These are phyloP conservation scores for Posidonia oceanica DNA, from an alignment of 116 monocot genomes.

Conservation along the genomic window DNA sequence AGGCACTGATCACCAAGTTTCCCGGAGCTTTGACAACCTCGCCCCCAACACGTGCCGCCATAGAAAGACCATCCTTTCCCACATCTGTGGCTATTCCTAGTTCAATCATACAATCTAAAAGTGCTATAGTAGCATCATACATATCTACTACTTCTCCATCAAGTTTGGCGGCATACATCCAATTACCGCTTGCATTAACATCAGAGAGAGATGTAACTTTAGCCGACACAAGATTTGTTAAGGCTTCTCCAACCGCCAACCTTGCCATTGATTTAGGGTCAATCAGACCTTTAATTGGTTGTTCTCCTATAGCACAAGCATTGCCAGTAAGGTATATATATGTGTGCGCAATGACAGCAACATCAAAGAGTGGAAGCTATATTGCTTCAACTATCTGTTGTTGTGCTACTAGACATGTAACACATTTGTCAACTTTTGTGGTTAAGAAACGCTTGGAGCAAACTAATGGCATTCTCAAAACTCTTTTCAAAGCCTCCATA, in stretches of 20 bases:
- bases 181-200: constrained; percentile 96
- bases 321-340: constrained; percentile 69
- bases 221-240: constrained; percentile 95
- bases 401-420: constrained; percentile 90
- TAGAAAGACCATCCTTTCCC: constrained; percentile 97
- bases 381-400: constrained; percentile 93
- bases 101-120: constrained; percentile 91
- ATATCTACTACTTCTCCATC: constrained; percentile 96
- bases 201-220: constrained; percentile 82
- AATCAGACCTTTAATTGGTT: constrained; percentile 82
- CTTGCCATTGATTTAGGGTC: constrained; percentile 86
- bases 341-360: constrained; percentile 86
- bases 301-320: constrained; percentile 93
- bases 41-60: constrained; percentile 73
- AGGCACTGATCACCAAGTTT: constrained; percentile 83
- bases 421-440: constrained; percentile 95
- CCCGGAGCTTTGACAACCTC: constrained; percentile 99
- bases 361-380: constrained; percentile 84
- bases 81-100: constrained; percentile 97
- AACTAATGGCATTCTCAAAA: constrained; percentile 71
- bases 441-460: constrained; percentile 95
- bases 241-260: constrained; percentile 83
- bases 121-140: constrained; percentile 88
- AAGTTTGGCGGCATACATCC: constrained; percentile 99
- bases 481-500: constrained; percentile 56